A percentile compares a stretch with the other conserved stretches of the same genome.
Conservation (phyloP, 2,329 filamentous ascomycete species). For the Colletotrichum cordylinicola region DNA sequence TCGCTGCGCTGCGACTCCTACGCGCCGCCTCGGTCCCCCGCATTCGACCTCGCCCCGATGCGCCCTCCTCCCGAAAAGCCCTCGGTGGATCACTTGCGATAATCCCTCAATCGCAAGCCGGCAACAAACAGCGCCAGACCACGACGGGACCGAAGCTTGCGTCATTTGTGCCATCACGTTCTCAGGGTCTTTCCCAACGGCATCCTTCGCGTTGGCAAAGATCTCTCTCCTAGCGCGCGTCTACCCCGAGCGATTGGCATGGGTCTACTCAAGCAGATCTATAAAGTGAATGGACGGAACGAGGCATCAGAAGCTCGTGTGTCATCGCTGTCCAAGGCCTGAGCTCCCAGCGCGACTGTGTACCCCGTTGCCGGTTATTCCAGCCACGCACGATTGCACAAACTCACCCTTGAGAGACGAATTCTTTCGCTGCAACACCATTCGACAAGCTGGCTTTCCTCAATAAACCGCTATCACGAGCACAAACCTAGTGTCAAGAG, state of each 20-base stretch:
- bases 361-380: neutral
- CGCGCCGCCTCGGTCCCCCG: neutral
- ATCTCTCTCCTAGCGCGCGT: neutral
- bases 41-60: neutral
- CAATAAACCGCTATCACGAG: conserved; percentile 4
- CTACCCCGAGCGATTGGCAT: neutral
- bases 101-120: neutral
- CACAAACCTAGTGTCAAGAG: neutral
- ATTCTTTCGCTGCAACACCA: neutral
- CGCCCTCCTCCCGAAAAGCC: neutral
- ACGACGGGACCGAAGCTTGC: neutral
- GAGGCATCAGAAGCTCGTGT: neutral
- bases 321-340: neutral
- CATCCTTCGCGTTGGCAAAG: neutral
- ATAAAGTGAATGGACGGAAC: neutral
- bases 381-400: neutral
- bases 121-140: neutral
- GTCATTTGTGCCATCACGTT: neutral
- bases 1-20: neutral
- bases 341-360: neutral
- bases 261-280: neutral
- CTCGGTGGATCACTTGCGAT: conserved; percentile 1
- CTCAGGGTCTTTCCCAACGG: neutral
- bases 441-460: neutral
- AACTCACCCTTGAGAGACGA: neutral